Conservation (phyloP, 2,329 filamentous ascomycete species). For the Fusarium illudens region DNA sequence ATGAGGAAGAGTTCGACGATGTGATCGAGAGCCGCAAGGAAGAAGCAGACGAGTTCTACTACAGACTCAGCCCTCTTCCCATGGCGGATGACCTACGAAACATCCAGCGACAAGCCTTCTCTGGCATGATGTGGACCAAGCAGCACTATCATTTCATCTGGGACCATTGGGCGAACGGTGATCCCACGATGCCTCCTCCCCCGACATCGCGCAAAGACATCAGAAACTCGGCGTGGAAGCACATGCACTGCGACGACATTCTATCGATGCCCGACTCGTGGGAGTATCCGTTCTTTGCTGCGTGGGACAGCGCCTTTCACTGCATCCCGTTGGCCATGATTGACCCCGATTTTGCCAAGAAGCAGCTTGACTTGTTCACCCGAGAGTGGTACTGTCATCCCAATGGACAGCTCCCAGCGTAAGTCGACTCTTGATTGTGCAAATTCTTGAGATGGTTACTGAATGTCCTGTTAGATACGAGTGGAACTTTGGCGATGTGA, state of each 20-base stretch:
- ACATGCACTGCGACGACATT: constrained; percentile 94
- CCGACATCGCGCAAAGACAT: constrained; percentile 81
- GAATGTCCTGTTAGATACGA: constrained; percentile 65
- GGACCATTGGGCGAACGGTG: constrained; percentile 97
- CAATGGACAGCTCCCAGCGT: constrained; percentile 92
- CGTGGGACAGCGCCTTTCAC: constrained; percentile 97
- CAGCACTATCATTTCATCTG: constrained; percentile 97
- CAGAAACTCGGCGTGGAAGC: constrained; percentile 90
- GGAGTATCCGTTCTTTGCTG: constrained; percentile 98
- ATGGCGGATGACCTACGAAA: constrained; percentile 94
- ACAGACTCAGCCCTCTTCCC: constrained; percentile 87
- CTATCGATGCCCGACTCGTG: constrained; percentile 98
- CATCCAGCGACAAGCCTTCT: constrained; percentile 92
- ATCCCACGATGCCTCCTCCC: constrained; percentile 87
- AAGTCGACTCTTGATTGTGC: constrained; percentile 47
- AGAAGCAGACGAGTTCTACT: constrained; percentile 98
- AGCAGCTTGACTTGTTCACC: constrained; percentile 94
- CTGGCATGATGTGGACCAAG: constrained; percentile 99
- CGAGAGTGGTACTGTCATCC: constrained; percentile 99
- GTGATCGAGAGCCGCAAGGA: constrained; percentile 83
- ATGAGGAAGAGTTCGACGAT: constrained; percentile 93
- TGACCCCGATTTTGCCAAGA: constrained; percentile 97
- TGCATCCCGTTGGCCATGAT: constrained; percentile 97
- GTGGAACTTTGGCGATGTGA: constrained; percentile 98
- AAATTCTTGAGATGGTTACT: constrained; percentile 1